Conservation (phyloP, 345 rosid species). For the Citrus maxima region DNA sequence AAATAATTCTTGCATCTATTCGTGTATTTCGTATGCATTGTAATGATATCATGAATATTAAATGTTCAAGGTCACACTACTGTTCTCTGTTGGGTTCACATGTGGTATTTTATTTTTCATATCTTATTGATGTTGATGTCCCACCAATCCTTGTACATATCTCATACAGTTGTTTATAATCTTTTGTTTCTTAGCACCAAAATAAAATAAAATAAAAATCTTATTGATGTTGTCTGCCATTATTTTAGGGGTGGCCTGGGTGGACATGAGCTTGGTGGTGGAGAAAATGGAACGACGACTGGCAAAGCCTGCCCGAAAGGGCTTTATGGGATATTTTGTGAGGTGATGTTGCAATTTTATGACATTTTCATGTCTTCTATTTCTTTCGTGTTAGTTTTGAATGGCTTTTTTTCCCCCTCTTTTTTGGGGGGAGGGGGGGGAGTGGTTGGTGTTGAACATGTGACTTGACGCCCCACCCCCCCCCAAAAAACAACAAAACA, state of each 20-base stretch:
- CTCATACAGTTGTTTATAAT: too few relatives aligned
- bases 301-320: slow-evolving; percentile 96
- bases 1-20: neutral
- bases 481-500: too few relatives aligned
- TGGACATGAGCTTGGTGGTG: slow-evolving; percentile 43
- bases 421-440: too few relatives aligned
- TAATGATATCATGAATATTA: neutral
- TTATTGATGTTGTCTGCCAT: slow-evolving; percentile 5
- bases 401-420: too few relatives aligned
- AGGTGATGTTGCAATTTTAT: slow-evolving; percentile 39
- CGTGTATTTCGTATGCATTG: neutral
- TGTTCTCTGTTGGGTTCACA: neutral
- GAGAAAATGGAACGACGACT: slow-evolving; percentile 84
- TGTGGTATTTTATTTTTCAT: neutral
- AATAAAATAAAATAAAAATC: too few relatives aligned
- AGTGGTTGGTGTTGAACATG: too few relatives aligned
- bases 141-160: too few relatives aligned
- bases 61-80: slow-evolving; percentile 7
- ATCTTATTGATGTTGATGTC: neutral
- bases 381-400: neutral
- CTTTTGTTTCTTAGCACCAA: too few relatives aligned
- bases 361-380: neutral
- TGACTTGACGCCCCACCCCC: too few relatives aligned
- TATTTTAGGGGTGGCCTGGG: slow-evolving; percentile 74
- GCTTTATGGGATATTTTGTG: slow-evolving; percentile 83